A percentile compares a stretch with the other conserved stretches of the same genome.
Conservation (phyloP, 2,329 filamentous ascomycete species). For the Lojkania enalia region DNA sequence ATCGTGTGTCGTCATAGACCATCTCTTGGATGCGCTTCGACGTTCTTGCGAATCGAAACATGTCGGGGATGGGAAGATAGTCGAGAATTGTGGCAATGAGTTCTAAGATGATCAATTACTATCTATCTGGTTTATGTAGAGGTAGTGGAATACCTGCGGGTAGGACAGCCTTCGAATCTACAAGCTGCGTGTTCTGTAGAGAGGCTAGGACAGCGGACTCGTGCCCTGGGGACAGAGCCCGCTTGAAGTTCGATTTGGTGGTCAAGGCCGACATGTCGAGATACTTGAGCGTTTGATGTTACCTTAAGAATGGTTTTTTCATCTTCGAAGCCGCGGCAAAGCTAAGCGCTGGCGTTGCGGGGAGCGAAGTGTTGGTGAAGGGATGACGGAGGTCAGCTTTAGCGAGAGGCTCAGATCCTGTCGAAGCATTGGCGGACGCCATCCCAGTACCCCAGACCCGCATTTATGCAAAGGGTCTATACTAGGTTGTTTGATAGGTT, state of each 20-base stretch:
- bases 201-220: conserved; percentile 67
- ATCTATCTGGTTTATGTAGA: not conserved
- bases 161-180: conserved; percentile 74
- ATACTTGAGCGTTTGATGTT: not conserved
- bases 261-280: conserved; percentile 22
- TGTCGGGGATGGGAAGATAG: conserved; percentile 81
- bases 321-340: conserved; percentile 11
- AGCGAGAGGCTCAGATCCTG: too few relatives aligned
- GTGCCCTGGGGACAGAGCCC: conserved; percentile 39
- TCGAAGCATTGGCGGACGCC: too few relatives aligned
- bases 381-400: not conserved
- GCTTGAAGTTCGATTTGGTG: conserved; percentile 56
- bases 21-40: conserved; percentile 92
- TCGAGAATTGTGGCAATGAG: conserved; percentile 87
- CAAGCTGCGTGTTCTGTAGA: conserved; percentile 78
- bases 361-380: conserved; percentile 1
- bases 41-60: conserved; percentile 80
- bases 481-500: too few relatives aligned
- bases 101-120: conserved; percentile 56
- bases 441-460: too few relatives aligned
- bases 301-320: conserved; percentile 4
- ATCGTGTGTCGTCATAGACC: conserved; percentile 97
- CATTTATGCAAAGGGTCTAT: too few relatives aligned
- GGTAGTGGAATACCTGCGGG: conserved; percentile 67
- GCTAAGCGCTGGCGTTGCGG: conserved; percentile 11